Conservation (phyloP, 139 green algal genomes). For the Tetraselmis chui region DNA sequence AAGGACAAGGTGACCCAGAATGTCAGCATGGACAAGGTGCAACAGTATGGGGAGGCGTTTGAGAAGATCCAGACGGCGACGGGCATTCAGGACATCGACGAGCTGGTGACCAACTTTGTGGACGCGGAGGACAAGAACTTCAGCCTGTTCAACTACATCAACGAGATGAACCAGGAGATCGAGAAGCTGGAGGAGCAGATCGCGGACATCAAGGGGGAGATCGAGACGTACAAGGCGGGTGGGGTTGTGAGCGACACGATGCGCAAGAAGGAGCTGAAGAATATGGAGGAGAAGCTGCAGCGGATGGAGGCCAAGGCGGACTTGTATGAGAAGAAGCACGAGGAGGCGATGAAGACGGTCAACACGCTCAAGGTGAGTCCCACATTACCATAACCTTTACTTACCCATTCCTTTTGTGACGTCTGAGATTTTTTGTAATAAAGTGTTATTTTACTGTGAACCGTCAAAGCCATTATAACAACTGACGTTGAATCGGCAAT, state of each 20-base stretch:
- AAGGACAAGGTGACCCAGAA: slow-evolving; percentile 55
- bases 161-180: slow-evolving; percentile 71
- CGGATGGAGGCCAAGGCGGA: slow-evolving; percentile 43
- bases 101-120: slow-evolving; percentile 67
- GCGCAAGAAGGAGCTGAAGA: slow-evolving; percentile 29
- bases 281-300: slow-evolving; percentile 31
- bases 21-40: slow-evolving; percentile 61
- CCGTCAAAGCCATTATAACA: too few species aligned
- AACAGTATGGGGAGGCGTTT: slow-evolving; percentile 69
- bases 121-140: slow-evolving; percentile 67
- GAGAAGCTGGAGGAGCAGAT: slow-evolving; percentile 67
- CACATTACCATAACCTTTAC: slow-evolving; percentile 13
- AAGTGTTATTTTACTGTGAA: too few species aligned
- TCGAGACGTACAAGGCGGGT: slow-evolving; percentile 33
- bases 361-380: slow-evolving; percentile 33
- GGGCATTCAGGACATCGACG: slow-evolving; percentile 59
- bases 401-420: background rate
- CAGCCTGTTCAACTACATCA: slow-evolving; percentile 73
- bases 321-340: slow-evolving; percentile 44
- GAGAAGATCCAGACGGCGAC: slow-evolving; percentile 68
- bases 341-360: slow-evolving; percentile 37
- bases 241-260: slow-evolving; percentile 13
- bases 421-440: too few species aligned
- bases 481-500: too few species aligned
- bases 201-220: slow-evolving; percentile 42